Percentiles rank a stretch among this genome's conserved stretches.
Evolutionary conservation across 768 basidiomycete species (phyloP).

Genomic region (Agaricus subrufescens): DNA sequence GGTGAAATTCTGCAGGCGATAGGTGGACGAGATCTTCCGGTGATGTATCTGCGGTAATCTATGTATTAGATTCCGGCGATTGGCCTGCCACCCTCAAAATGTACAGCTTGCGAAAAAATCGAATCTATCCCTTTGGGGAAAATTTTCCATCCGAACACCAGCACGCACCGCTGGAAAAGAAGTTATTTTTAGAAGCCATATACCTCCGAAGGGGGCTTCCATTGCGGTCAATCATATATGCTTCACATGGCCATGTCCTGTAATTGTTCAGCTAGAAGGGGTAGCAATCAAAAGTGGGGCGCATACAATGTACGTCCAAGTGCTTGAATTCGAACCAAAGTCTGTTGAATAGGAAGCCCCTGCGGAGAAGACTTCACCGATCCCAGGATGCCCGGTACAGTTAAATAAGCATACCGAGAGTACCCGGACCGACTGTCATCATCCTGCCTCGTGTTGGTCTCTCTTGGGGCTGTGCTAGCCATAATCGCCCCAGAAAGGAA

Average conservation of each 20-base stretch:
- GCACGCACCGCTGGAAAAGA: neutral
- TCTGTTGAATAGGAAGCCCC: neutral
- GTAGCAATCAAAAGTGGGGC: neutral
- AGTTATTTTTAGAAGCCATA: neutral
- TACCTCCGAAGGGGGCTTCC: neutral
- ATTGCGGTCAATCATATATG: neutral
- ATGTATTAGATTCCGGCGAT: neutral
- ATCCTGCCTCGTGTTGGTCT: constrained; percentile 3
- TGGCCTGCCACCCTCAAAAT: neutral
- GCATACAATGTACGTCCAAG: neutral
- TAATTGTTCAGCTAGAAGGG: neutral
- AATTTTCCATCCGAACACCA: neutral
- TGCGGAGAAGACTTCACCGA: neutral
- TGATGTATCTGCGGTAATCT: constrained; percentile 2
- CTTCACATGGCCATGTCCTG: neutral
- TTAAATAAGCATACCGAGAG: neutral
- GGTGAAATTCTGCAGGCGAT: neutral
- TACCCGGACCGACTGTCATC: neutral
- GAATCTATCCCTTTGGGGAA: neutral
- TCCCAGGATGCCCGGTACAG: constrained; percentile 5
- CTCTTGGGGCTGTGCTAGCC: neutral
- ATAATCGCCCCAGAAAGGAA: no score
- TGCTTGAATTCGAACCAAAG: neutral
- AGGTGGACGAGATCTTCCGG: constrained; percentile 6
- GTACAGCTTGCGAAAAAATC: constrained; percentile 4